Evolutionary conservation across 2,329 filamentous ascomycete species (phyloP).

Genomic region (Cylindrodendrum hubeiense): DNA sequence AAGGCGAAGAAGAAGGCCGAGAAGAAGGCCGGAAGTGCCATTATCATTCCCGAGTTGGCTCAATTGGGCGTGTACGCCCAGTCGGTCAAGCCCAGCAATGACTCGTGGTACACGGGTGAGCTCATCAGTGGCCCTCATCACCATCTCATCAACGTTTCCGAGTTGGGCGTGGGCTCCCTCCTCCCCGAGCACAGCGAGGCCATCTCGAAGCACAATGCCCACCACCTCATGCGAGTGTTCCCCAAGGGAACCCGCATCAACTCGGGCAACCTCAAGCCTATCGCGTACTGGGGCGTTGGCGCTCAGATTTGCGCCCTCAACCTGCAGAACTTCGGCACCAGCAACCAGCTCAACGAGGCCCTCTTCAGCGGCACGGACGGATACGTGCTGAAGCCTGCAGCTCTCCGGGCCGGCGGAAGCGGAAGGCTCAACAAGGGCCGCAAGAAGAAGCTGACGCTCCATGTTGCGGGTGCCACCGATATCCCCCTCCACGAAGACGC

Average conservation of each 20-base stretch:
- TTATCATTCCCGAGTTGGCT: slow-evolving; percentile 74
- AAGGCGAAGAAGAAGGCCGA: slow-evolving; percentile 65
- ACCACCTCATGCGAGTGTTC: slow-evolving; percentile 77
- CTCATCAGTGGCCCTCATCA: slow-evolving; percentile 71
- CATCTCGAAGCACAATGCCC: slow-evolving; percentile 71
- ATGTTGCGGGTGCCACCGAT: slow-evolving; percentile 72
- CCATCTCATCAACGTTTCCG: slow-evolving; percentile 78
- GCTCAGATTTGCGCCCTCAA: slow-evolving; percentile 79
- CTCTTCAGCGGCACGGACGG: slow-evolving; percentile 75
- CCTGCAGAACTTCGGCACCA: slow-evolving; percentile 75
- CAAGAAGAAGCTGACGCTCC: slow-evolving; percentile 65
- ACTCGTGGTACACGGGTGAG: slow-evolving; percentile 71
- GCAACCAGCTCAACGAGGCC: slow-evolving; percentile 77
- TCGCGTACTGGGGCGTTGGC: slow-evolving; percentile 75
- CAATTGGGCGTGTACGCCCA: slow-evolving; percentile 77
- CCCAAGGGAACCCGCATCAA: slow-evolving; percentile 78
- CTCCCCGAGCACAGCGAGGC: slow-evolving; percentile 59
- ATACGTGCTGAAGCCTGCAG: slow-evolving; percentile 74
- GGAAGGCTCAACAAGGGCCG: slow-evolving; percentile 61
- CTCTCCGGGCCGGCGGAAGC: slow-evolving; percentile 67
- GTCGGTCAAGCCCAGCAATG: slow-evolving; percentile 75
- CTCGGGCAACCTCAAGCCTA: slow-evolving; percentile 72
- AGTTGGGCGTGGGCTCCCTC: slow-evolving; percentile 67
- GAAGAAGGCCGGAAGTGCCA: slow-evolving; percentile 60
- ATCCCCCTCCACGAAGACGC: slow-evolving; percentile 66